A percentile compares a stretch with the other conserved stretches of the same genome.
Conservation (phyloP, 805 yeast genomes). For the Candida maesae region DNA sequence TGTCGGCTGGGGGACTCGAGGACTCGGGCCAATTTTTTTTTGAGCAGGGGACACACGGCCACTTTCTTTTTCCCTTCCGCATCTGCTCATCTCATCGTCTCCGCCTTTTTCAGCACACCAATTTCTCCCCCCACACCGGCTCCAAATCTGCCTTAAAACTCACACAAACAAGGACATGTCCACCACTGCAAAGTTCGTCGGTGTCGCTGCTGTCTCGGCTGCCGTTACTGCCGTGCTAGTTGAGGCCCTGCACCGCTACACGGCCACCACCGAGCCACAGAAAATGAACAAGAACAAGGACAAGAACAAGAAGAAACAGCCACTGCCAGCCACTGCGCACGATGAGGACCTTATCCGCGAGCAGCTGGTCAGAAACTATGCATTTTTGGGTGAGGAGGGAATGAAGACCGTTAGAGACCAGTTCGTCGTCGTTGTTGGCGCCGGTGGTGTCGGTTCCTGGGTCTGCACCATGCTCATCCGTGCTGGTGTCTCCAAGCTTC, state of each 20-base stretch:
- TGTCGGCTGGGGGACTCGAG: no score
- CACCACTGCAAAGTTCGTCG: slow-evolving; percentile 24
- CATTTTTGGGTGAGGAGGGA: slow-evolving; percentile 86
- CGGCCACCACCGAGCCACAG: slow-evolving; percentile 1
- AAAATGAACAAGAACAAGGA: slow-evolving; percentile 6
- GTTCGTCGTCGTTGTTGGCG: slow-evolving; percentile 79
- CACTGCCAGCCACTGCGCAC: slow-evolving; percentile 24
- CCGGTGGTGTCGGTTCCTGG: slow-evolving; percentile 99
- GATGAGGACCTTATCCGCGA: slow-evolving; percentile 78
- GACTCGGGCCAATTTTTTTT: background rate
- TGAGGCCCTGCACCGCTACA: slow-evolving; percentile 28
- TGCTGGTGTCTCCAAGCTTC: slow-evolving; percentile 77
- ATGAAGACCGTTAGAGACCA: slow-evolving; percentile 67
- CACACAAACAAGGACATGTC: no score
- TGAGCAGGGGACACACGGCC: background rate
- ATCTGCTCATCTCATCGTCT: background rate
- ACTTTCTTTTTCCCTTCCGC: slow-evolving; percentile 1
- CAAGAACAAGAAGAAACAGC: slow-evolving; percentile 7
- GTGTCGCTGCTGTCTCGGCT: slow-evolving; percentile 31
- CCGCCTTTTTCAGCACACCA: no score
- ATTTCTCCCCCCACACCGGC: background rate
- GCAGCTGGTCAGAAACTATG: slow-evolving; percentile 91
- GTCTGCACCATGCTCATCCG: slow-evolving; percentile 87
- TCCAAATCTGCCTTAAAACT: no score
- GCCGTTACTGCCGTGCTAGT: slow-evolving; percentile 29